Evolutionary conservation across 139 green algal genomes (phyloP).

Genomic region (Tetraselmis striata): DNA sequence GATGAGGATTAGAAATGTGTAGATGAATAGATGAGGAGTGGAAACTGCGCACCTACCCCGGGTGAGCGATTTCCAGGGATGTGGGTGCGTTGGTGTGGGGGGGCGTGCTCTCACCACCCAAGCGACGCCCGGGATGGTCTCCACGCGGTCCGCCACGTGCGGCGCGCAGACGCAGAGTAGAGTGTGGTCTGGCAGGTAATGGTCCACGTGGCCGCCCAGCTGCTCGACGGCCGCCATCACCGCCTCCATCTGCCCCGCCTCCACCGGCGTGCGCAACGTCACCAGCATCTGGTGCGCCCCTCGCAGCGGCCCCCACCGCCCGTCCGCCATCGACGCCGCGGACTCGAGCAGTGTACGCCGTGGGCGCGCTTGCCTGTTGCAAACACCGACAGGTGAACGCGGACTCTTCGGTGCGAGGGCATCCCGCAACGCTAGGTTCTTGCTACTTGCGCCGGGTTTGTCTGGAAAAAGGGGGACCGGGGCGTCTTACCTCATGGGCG

Average conservation of each 20-base stretch:
- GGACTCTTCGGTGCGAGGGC: not conserved
- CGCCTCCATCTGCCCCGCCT: not conserved
- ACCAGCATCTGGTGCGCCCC: not conserved
- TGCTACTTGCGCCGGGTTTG: not conserved
- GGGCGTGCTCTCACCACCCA: not conserved
- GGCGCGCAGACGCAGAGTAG: not conserved
- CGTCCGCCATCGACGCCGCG: not conserved
- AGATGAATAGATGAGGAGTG: too few relatives aligned
- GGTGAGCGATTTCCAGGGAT: too few relatives aligned
- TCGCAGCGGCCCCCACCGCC: not conserved
- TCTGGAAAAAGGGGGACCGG: not conserved
- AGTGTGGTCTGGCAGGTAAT: not conserved
- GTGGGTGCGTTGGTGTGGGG: too few relatives aligned
- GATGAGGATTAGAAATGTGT: too few relatives aligned
- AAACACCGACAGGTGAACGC: not conserved
- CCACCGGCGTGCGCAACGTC: not conserved
- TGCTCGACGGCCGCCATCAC: not conserved
- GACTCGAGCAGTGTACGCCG: not conserved
- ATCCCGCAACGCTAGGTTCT: too few relatives aligned
- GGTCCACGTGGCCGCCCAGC: not conserved
- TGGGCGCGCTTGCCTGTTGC: not conserved
- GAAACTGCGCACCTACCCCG: too few relatives aligned
- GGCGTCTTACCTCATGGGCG: not conserved
- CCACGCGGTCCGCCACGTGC: not conserved
- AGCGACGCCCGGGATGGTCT: not conserved